Conservation (phyloP, 2,329 filamentous ascomycete genomes). For the Onygenales sp. region DNA sequence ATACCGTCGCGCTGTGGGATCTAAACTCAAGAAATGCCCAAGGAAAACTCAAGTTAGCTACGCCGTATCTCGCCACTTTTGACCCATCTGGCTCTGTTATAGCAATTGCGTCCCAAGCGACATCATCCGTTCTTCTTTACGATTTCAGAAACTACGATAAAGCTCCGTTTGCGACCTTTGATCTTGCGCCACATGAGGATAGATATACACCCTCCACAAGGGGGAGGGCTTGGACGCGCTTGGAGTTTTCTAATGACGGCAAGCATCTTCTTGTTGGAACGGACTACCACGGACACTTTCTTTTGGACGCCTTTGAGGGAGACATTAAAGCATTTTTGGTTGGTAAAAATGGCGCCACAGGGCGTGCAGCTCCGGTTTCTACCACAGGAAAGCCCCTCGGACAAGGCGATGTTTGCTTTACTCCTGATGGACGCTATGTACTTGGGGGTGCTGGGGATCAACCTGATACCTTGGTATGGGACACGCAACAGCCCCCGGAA, state of each 20-base stretch:
- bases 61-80: slow-evolving; percentile 75
- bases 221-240: slow-evolving; percentile 62
- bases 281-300: slow-evolving; percentile 72
- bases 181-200: slow-evolving; percentile 55
- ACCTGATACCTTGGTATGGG: slow-evolving; percentile 76
- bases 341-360: slow-evolving; percentile 38
- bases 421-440: slow-evolving; percentile 80
- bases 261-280: slow-evolving; percentile 79
- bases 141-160: slow-evolving; percentile 92
- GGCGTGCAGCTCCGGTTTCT: slow-evolving; percentile 42
- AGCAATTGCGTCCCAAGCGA: slow-evolving; percentile 72
- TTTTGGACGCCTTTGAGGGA: slow-evolving; percentile 89
- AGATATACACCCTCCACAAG: slow-evolving; percentile 40
- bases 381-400: slow-evolving; percentile 44
- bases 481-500: slow-evolving; percentile 52
- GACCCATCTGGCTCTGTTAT: slow-evolving; percentile 90
- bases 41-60: slow-evolving; percentile 70
- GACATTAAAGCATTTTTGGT: slow-evolving; percentile 63
- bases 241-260: slow-evolving; percentile 95
- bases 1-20: slow-evolving; percentile 88
- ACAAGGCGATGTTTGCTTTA: slow-evolving; percentile 76
- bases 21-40: slow-evolving; percentile 69
- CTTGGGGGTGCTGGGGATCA: slow-evolving; percentile 64
- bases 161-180: slow-evolving; percentile 77
- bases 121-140: slow-evolving; percentile 76